Evolutionary conservation across 257 asterid species (phyloP), one percentile per base, ranked within the genome.

Genomic region (Fraxinus anomala): DNA sequence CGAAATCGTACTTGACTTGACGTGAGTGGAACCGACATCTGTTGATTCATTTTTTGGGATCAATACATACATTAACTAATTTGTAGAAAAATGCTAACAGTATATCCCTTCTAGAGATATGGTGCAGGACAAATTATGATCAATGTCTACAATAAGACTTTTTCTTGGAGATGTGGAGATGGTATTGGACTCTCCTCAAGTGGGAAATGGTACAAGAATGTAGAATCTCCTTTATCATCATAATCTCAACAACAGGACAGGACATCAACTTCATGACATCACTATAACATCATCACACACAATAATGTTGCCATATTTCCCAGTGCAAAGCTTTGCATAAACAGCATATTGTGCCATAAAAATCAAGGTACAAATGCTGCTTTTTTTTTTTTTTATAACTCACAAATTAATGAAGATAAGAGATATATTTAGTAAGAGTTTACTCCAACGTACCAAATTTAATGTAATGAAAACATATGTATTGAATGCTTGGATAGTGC

Each of bases 141-240:
- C 9, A 11, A 12, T 11, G 16, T 42, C 49, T 42, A 42, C 49
- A 12, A 3, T 63, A 63, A 63, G 34, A 11, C 19, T 63, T 23
- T 61, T 61, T 26, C 69, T 63, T 63, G 69, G 28, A 31, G 13
- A 9, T 39, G 13, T 39, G 47, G 13, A 39, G 61, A 72, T 78
- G 56, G 21, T 59, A 13, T 59, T 36, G 70, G 26, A 69, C 30
- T 34, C 63, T 34, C 74, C 74, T 44, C 26, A 73, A n/a, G 28
- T 70, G 34, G 76, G 63, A 74, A 73, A 70, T 9, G 63, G 77
- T 69, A 83, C 78, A 36, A 61, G 68, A 49, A 84, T 80, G 72
- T 74, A 65, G 80, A 75, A 80, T 80, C 80, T 77, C 63, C 54
- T 12, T 30, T 36, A 76, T 13, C 72, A 56, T 75, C 84, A 65